These are phyloP conservation scores for Penicillium capsulatum DNA, from an alignment of 2,329 filamentous ascomycete genomes.

Conservation along the genomic window DNA sequence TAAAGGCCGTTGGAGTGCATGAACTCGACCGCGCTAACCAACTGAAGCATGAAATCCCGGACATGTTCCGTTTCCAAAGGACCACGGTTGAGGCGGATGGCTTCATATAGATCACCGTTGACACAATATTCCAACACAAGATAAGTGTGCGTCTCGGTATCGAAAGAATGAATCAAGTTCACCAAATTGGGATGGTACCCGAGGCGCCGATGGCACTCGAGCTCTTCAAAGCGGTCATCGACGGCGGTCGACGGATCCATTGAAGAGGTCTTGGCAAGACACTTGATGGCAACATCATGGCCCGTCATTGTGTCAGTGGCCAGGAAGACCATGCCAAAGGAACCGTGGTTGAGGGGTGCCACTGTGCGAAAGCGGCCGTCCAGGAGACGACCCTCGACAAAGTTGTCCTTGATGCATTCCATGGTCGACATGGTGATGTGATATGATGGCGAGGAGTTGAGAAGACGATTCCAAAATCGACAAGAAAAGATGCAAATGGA, in stretches of 20 bases:
- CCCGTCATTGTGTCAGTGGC: slow-evolving; percentile 74
- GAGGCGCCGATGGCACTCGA: slow-evolving; percentile 71
- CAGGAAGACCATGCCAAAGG: slow-evolving; percentile 97
- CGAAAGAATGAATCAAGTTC: slow-evolving; percentile 84
- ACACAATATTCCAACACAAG: slow-evolving; percentile 93
- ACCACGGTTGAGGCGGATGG: slow-evolving; percentile 82
- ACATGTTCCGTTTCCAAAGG: slow-evolving; percentile 95
- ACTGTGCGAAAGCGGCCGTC: slow-evolving; percentile 82
- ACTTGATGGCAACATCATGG: slow-evolving; percentile 89
- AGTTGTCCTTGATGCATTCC: slow-evolving; percentile 36
- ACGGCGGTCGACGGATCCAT: slow-evolving; percentile 59
- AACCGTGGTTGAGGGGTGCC: slow-evolving; percentile 94
- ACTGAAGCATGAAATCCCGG: slow-evolving; percentile 92
- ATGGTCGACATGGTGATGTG: slow-evolving; percentile 24
- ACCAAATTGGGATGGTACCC: slow-evolving; percentile 85
- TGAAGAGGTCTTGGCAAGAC: slow-evolving; percentile 76
- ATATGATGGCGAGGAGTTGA: slow-evolving; percentile 1
- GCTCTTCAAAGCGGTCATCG: slow-evolving; percentile 64
- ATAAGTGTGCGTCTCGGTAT: slow-evolving; percentile 85
- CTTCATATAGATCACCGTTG: slow-evolving; percentile 94
- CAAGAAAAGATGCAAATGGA: slow-evolving; percentile 6
- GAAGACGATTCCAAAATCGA: too few relatives aligned
- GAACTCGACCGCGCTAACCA: slow-evolving; percentile 82
- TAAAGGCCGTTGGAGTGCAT: slow-evolving; percentile 89
- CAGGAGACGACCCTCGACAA: slow-evolving; percentile 34